These are phyloP conservation scores for Curvularia verruculosa DNA, from an alignment of 2,329 filamentous ascomycete species.

Conservation along the genomic window DNA sequence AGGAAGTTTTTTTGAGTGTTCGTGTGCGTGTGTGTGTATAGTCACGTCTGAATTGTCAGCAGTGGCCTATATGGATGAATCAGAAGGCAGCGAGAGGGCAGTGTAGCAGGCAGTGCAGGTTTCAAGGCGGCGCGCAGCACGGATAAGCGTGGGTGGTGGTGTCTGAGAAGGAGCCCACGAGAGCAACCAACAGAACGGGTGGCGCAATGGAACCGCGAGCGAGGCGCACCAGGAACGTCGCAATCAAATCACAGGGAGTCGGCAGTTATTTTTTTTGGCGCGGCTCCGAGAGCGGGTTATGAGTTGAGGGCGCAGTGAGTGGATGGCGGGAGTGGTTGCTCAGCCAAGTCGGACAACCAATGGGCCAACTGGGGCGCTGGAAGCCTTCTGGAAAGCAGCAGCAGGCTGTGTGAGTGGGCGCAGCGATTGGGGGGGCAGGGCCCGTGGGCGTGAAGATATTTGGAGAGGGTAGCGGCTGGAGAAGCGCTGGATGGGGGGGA, in stretches of 20 bases:
- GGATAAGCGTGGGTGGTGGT: slow-evolving; percentile 5
- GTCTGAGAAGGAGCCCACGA: slow-evolving; percentile 12
- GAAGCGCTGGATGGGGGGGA: slow-evolving; percentile 43
- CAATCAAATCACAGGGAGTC: slow-evolving; percentile 28
- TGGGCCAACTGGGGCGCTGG: slow-evolving; percentile 34
- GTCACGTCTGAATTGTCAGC: slow-evolving; percentile 28
- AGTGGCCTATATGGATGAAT: slow-evolving; percentile 11
- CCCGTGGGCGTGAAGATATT: slow-evolving; percentile 32
- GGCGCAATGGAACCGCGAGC: slow-evolving; percentile 29
- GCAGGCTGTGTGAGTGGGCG: slow-evolving; percentile 16
- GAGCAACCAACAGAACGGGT: slow-evolving; percentile 12
- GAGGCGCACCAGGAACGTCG: slow-evolving; percentile 27
- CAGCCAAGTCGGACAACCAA: slow-evolving; percentile 31
- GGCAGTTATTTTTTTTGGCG: slow-evolving; percentile 35
- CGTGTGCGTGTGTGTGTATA: slow-evolving; percentile 14
- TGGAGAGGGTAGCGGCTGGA: slow-evolving; percentile 39
- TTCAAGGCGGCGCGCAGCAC: slow-evolving; percentile 5
- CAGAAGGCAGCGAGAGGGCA: slow-evolving; percentile 17
- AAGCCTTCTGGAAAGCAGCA: slow-evolving; percentile 29
- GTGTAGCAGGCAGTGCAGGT: slow-evolving; percentile 14
- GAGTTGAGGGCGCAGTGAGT: slow-evolving; percentile 25
- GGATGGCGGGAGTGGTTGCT: slow-evolving; percentile 33
- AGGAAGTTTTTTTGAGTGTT: slow-evolving; percentile 22
- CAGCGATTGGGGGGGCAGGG: slow-evolving; percentile 33
- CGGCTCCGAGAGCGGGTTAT: slow-evolving; percentile 26